These are phyloP conservation scores for Candida vaughaniae DNA, from an alignment of 805 yeast species.

Conservation along the genomic window DNA sequence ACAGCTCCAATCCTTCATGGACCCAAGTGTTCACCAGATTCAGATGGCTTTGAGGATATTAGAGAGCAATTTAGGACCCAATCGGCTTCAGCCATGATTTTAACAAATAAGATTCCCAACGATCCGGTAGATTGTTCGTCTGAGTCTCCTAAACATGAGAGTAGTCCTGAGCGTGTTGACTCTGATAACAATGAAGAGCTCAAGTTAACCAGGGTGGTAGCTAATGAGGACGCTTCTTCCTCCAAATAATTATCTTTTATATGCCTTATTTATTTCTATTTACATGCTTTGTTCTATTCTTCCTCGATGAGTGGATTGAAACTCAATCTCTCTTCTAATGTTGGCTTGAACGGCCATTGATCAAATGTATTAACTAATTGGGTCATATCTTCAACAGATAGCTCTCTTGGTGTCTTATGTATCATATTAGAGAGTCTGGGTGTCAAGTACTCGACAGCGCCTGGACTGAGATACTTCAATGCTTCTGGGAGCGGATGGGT, in stretches of 20 bases:
- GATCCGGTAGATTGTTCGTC: too few species aligned
- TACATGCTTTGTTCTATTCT: conserved; percentile 1
- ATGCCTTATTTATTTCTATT: not conserved
- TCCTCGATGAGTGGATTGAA: conserved; percentile 12
- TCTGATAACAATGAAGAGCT: conserved; percentile 6
- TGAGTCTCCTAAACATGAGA: not conserved
- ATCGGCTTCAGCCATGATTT: too few species aligned
- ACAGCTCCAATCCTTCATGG: too few species aligned
- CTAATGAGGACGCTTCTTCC: conserved; percentile 3
- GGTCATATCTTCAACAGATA: conserved; percentile 56
- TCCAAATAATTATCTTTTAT: too few species aligned
- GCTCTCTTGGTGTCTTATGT: conserved; percentile 43
- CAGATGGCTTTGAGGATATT: too few species aligned
- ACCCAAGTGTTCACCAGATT: too few species aligned
- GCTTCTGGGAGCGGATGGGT: conserved; percentile 38
- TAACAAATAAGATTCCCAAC: too few species aligned
- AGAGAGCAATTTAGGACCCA: too few species aligned
- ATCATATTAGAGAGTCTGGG: conserved; percentile 29
- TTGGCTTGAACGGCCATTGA: conserved; percentile 87
- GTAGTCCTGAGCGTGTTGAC: not conserved
- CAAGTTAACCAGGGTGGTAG: conserved; percentile 4
- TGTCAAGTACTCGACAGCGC: conserved; percentile 60
- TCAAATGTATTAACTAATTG: conserved; percentile 52
- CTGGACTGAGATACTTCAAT: conserved; percentile 69
- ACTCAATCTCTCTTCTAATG: conserved; percentile 18